Evolutionary conservation across 192 early-diverging fungal species (phyloP).

Genomic region (Coemansia sp.): DNA sequence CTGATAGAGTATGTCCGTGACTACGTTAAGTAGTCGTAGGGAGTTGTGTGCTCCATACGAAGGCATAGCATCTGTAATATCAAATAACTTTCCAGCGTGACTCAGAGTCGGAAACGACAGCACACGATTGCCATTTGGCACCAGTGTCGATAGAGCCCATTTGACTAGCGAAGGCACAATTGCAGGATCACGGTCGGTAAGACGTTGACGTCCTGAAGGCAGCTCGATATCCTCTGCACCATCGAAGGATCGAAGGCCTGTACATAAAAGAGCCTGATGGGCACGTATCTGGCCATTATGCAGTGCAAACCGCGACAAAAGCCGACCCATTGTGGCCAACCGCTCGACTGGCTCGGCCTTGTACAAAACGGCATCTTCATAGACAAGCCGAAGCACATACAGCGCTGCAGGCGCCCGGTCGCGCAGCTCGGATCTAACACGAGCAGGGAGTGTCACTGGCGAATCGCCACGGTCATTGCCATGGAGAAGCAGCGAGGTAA

Average conservation of each 20-base stretch:
- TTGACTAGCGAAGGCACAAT: constrained; percentile 25
- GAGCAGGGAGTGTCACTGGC: constrained; percentile 11
- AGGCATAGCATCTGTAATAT: constrained; percentile 32
- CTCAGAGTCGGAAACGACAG: constrained; percentile 30
- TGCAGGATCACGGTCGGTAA: constrained; percentile 1
- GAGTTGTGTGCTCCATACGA: constrained; percentile 10
- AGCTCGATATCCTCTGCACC: not conserved
- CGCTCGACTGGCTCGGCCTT: constrained; percentile 15
- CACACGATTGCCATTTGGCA: not conserved
- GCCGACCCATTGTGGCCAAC: constrained; percentile 14
- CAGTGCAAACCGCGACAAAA: constrained; percentile 27
- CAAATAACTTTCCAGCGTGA: constrained; percentile 23
- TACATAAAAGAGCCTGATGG: constrained; percentile 13
- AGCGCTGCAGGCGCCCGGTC: constrained; percentile 30
- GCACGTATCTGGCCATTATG: constrained; percentile 1
- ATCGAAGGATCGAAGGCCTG: not conserved
- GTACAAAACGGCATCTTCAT: constrained; percentile 33
- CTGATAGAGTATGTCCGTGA: constrained; percentile 16
- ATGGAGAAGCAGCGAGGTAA: constrained; percentile 23
- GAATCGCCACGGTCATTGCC: constrained; percentile 15
- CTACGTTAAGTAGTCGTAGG: constrained; percentile 15
- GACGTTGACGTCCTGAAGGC: constrained; percentile 6
- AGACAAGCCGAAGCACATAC: constrained; percentile 39
- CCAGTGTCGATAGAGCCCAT: constrained; percentile 21
- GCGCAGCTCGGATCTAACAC: constrained; percentile 26